Evolutionary conservation across 2,329 filamentous ascomycete genomes (phyloP), one percentile per base, ranked within the genome.

Genomic region (Fusarium citri): DNA sequence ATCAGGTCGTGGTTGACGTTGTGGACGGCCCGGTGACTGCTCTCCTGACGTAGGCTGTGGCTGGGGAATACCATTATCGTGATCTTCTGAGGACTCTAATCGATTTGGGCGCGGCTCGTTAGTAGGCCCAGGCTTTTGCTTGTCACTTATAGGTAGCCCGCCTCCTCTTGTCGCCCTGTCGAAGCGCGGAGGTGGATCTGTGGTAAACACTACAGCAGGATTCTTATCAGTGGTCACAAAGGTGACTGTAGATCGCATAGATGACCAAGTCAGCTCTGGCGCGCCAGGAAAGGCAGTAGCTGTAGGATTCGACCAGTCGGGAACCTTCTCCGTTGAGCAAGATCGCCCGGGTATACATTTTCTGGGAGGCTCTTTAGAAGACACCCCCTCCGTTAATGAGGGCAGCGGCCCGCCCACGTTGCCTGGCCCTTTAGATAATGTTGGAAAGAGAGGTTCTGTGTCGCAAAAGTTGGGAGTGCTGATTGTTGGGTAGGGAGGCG

Each of bases 171-270:
- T 57, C 10, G 72, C 66, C 31, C 70, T 64, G 25, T 79, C 80
- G 66, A 84, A 86, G 65, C 76, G 69, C 0, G 84, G 83, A 8
- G 79, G 76, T 7, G 74, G 63, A 18, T 81, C 76, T 4, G 80
- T 78, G 2, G 82, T 73, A 63, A 80, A 78, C 5, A 86, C 80
- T 18, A 87, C 83, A 11, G 83, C 81, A 0, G 86, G 86, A 58
- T 87, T 87, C 73, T 87, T 87, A 72, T 87, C 85, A 5, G 85
- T 87, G 4, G 85, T 87, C 53, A 84, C 73, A 48, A 86, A 83
- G 6, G 82, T 84, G 48, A 85, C 69, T 8, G 81, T 82, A 26
- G 71, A 23, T 50, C 70, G 62, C 49, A 55, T 56, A 37, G 49
- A 55, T 26, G 61, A 69, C 48, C 55, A 57, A 14, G 57, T 73